These are phyloP conservation scores for Euclidium syriacum DNA, from an alignment of 345 rosid species.

Conservation along the genomic window DNA sequence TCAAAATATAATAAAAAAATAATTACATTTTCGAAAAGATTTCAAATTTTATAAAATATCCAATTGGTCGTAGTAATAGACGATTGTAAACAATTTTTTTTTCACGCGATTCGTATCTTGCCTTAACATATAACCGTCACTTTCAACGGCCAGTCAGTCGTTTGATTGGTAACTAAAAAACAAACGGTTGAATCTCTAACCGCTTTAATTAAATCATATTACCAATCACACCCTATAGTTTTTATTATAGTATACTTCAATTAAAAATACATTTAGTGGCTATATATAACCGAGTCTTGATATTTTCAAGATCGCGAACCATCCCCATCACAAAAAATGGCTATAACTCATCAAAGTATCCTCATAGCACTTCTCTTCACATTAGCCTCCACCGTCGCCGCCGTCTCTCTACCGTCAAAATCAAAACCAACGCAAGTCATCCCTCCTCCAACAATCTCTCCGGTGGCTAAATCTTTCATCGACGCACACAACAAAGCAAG, in stretches of 20 bases:
- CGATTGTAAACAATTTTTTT: too few relatives aligned
- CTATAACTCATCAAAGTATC: background rate
- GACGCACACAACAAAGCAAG: slow-evolving; percentile 74
- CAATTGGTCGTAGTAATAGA: too few relatives aligned
- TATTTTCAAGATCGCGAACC: slow-evolving; percentile 6
- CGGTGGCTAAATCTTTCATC: slow-evolving; percentile 44
- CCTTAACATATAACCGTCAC: too few relatives aligned
- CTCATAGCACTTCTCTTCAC: slow-evolving; percentile 35
- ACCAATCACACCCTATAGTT: background rate
- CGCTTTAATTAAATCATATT: too few relatives aligned
- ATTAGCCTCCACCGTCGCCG: slow-evolving; percentile 13
- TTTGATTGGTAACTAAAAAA: too few relatives aligned
- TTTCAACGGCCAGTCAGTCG: too few relatives aligned
- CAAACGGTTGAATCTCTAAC: too few relatives aligned
- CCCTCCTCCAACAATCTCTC: slow-evolving; percentile 19
- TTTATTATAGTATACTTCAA: background rate
- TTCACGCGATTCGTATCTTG: too few relatives aligned
- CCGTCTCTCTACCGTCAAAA: background rate
- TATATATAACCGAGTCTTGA: slow-evolving; percentile 12
- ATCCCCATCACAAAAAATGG: slow-evolving; percentile 40
- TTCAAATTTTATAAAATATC: too few relatives aligned
- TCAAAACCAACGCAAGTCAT: background rate
- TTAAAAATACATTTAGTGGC: background rate
- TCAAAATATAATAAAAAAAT: too few relatives aligned
- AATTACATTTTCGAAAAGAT: too few relatives aligned